These are phyloP conservation scores for Amphirosellinia nigrospora DNA, from an alignment of 495 filamentous ascomycete species.

Conservation along the genomic window DNA sequence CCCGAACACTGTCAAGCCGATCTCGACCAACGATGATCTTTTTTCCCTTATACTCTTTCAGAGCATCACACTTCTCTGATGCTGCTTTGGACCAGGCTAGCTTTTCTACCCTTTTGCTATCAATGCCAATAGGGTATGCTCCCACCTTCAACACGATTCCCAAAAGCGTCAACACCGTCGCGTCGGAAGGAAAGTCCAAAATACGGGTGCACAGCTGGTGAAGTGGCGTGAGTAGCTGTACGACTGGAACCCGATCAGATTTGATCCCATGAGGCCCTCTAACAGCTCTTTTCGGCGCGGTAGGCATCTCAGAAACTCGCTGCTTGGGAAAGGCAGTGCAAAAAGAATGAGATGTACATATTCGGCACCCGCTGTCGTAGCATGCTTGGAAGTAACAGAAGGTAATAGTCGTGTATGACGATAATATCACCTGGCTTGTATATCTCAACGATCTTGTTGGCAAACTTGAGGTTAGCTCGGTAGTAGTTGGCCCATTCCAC, in stretches of 20 bases:
- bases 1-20: conserved; percentile 84
- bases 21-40: conserved; percentile 96
- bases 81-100: conserved; percentile 70
- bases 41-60: conserved; percentile 78
- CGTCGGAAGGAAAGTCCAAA: conserved; percentile 79
- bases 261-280: conserved; percentile 84
- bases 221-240: conserved; percentile 93
- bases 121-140: conserved; percentile 90
- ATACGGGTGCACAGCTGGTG: conserved; percentile 89
- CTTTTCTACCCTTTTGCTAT: conserved; percentile 72
- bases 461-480: conserved; percentile 85
- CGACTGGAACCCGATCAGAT: conserved; percentile 92
- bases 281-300: conserved; percentile 85
- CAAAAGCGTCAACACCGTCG: conserved; percentile 87
- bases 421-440: conserved; percentile 92
- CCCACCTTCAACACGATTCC: conserved; percentile 86
- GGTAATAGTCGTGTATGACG: conserved; percentile 89
- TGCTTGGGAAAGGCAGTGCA: conserved; percentile 95
- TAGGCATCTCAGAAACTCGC: conserved; percentile 87
- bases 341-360: conserved; percentile 88
- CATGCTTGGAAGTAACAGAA: conserved; percentile 84
- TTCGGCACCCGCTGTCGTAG: conserved; percentile 81
- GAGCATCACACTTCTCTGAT: conserved; percentile 69
- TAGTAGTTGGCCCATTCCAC: conserved; percentile 88
- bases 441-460: conserved; percentile 79